A percentile compares a stretch with the other conserved stretches of the same genome.
These are phyloP conservation scores for Petunia hybrid DNA, from an alignment of 305 asterid species.

Conservation along the genomic window DNA sequence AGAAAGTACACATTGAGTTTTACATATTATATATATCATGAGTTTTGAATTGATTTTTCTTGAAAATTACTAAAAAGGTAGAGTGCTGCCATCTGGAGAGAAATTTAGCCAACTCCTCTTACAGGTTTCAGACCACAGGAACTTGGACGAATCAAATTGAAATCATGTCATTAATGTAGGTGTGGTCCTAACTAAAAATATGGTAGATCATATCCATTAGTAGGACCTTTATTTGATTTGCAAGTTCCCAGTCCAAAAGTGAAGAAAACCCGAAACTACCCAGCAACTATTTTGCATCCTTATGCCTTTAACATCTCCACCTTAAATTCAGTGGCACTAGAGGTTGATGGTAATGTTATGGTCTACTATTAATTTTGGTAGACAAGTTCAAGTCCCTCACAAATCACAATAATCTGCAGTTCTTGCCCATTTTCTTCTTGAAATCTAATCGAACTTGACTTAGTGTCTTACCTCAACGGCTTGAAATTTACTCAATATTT, in stretches of 20 bases:
- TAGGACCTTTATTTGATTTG: slow-evolving; percentile 30
- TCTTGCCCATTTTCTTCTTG: background rate
- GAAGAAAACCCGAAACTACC: slow-evolving; percentile 13
- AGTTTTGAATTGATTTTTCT: background rate
- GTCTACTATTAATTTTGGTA: slow-evolving; percentile 16
- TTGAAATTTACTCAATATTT: no score
- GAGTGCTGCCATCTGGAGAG: background rate
- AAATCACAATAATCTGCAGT: background rate
- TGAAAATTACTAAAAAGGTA: no score
- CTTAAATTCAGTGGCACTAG: slow-evolving; percentile 9
- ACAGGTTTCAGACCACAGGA: slow-evolving; percentile 22
- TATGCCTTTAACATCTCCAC: slow-evolving; percentile 25
- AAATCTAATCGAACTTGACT: background rate
- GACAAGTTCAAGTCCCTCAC: background rate
- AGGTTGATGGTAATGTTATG: background rate
- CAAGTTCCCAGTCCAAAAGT: background rate
- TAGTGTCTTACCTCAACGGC: background rate
- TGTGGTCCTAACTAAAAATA: slow-evolving; percentile 19
- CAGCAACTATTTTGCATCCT: slow-evolving; percentile 6
- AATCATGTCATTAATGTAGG: slow-evolving; percentile 16
- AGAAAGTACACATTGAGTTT: no score
- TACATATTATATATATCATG: no score
- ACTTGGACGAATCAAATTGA: background rate
- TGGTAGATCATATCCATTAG: slow-evolving; percentile 11
- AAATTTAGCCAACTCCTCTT: background rate